phyloP scores from a whole-genome alignment of 1,139 yeast genomes.

The Geotrichum restrictum region DNA sequence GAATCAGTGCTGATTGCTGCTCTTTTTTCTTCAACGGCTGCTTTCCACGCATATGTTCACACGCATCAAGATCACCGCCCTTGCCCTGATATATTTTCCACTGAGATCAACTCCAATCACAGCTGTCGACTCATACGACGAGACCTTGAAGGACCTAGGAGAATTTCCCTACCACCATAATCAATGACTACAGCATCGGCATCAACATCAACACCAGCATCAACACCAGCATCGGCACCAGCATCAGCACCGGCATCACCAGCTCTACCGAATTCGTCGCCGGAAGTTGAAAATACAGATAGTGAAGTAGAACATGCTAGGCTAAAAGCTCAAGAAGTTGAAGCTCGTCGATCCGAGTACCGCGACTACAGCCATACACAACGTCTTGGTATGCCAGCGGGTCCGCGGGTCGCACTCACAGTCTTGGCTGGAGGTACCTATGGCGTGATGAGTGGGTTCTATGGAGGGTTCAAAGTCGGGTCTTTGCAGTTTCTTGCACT shows the following conservation, averaged over 20 bases:
- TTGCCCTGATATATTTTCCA: not conserved
- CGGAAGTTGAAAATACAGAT: not conserved
- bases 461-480: slow-evolving; percentile 54
- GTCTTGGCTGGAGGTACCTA: slow-evolving; percentile 45
- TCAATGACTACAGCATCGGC: not conserved
- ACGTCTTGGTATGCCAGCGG: slow-evolving; percentile 44
- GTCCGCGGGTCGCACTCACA: slow-evolving; percentile 41
- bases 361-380: slow-evolving; percentile 21
- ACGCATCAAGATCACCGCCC: not conserved
- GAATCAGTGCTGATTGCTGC: not conserved
- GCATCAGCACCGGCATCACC: slow-evolving; percentile 1
- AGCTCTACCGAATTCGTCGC: not conserved
- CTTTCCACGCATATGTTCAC: no score
- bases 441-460: slow-evolving; percentile 64
- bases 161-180: not conserved
- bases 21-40: not conserved
- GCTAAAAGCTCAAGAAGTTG: slow-evolving; percentile 3
- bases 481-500: slow-evolving; percentile 68
- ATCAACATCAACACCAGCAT: not conserved
- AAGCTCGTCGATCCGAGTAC: slow-evolving; percentile 4
- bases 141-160: not conserved
- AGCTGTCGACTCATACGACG: not conserved
- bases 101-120: not conserved
- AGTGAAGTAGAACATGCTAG: not conserved
- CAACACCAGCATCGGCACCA: slow-evolving; percentile 3